Evolutionary conservation across 2,329 filamentous ascomycete species (phyloP).

Genomic region (Leptosphaerulina australis): DNA sequence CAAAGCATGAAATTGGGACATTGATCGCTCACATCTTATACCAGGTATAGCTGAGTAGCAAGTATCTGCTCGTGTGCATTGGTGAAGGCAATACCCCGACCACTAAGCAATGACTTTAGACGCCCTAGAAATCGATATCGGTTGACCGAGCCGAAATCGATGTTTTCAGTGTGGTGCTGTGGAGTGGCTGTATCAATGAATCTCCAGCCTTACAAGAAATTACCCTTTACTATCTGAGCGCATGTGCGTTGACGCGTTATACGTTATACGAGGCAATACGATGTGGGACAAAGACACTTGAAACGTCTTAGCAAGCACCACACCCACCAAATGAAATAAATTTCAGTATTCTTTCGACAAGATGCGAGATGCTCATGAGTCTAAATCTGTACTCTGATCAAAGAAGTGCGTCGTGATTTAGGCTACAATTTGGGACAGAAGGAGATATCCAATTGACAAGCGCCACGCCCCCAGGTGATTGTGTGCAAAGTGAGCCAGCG

Average conservation of each 20-base stretch:
- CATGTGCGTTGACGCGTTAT: background rate
- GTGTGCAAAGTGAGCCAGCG: background rate
- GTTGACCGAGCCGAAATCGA: background rate
- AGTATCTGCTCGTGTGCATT: too few species aligned
- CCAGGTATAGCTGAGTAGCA: too few species aligned
- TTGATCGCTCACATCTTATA: too few species aligned
- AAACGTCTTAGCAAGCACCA: too few species aligned
- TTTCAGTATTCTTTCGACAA: too few species aligned
- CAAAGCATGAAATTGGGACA: too few species aligned
- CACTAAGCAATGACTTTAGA: too few species aligned
- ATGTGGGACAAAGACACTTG: background rate
- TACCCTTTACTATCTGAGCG: background rate
- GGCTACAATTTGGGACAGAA: background rate
- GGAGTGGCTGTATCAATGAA: background rate
- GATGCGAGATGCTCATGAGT: too few species aligned
- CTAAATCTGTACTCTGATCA: background rate
- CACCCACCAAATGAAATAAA: too few species aligned
- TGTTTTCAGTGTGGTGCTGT: background rate
- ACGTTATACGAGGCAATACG: conserved; percentile 12
- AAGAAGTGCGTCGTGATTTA: background rate
- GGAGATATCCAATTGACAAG: background rate
- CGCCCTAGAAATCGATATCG: too few species aligned
- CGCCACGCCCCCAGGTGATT: background rate
- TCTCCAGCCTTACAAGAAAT: background rate
- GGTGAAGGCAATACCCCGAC: too few species aligned